Evolutionary conservation across 1,284 basidiomycete genomes (phyloP).

Genomic region (Trichosporon coremiiforme): DNA sequence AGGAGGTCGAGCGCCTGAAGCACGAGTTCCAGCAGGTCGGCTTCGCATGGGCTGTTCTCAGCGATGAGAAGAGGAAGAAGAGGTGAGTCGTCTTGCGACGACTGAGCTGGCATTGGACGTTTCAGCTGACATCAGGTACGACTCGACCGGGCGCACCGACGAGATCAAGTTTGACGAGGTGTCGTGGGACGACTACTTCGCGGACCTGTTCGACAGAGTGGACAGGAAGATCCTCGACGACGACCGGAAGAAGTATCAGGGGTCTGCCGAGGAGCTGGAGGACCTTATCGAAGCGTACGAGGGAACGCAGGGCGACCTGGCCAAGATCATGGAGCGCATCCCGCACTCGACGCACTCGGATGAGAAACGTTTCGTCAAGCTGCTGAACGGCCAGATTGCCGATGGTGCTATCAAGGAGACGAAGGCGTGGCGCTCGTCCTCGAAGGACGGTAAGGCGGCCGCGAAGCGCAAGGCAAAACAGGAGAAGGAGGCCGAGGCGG

Average conservation of each 20-base stretch:
- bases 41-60: conserved; percentile 83
- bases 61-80: conserved; percentile 71
- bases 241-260: conserved; percentile 88
- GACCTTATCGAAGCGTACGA: conserved; percentile 76
- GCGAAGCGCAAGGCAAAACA: conserved; percentile 72
- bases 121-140: conserved; percentile 60
- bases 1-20: conserved; percentile 65
- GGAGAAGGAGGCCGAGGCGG: conserved; percentile 77
- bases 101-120: neutral
- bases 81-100: conserved; percentile 50
- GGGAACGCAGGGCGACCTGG: conserved; percentile 69
- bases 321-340: conserved; percentile 75
- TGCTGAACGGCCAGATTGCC: conserved; percentile 69
- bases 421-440: conserved; percentile 67
- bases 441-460: conserved; percentile 73
- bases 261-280: conserved; percentile 78
- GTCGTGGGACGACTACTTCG: conserved; percentile 92
- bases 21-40: conserved; percentile 84
- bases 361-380: conserved; percentile 75
- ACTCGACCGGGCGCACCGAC: conserved; percentile 77
- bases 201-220: conserved; percentile 80
- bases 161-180: conserved; percentile 72
- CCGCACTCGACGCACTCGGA: conserved; percentile 80
- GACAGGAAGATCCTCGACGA: conserved; percentile 83
- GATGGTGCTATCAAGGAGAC: conserved; percentile 63